A percentile compares a stretch with the other conserved stretches of the same genome.
These are phyloP conservation scores for Candida jianshihensis DNA, from an alignment of 805 yeast species.

Conservation along the genomic window DNA sequence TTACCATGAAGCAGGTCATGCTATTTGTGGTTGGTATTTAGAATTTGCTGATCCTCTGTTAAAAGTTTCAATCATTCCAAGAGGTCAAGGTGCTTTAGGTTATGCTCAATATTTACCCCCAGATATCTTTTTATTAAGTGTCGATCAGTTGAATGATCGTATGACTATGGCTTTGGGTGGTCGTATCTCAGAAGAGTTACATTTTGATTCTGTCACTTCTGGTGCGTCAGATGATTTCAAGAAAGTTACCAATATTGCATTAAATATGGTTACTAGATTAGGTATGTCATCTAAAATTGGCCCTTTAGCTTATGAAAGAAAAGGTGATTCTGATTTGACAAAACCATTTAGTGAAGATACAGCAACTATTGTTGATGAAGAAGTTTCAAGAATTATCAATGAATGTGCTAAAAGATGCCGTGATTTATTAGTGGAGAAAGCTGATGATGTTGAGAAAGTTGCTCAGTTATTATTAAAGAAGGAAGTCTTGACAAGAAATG, in stretches of 20 bases:
- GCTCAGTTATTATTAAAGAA: constrained; percentile 82
- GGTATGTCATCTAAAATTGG: constrained; percentile 92
- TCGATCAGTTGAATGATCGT: constrained; percentile 74
- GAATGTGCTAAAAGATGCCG: constrained; percentile 72
- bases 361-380: constrained; percentile 71
- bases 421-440: constrained; percentile 57
- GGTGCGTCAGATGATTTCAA: constrained; percentile 97
- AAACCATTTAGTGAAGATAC: constrained; percentile 91
- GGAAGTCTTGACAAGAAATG: constrained; percentile 90
- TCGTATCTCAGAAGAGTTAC: constrained; percentile 90
- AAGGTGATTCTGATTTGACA: constrained; percentile 56
- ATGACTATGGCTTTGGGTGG: constrained; percentile 98
- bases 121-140: constrained; percentile 74
- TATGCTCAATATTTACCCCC: constrained; percentile 97
- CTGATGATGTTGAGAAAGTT: constrained; percentile 72
- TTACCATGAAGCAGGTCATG: constrained; percentile 98
- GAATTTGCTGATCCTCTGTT: constrained; percentile 87
- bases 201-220: constrained; percentile 85
- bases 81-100: constrained; percentile 96
- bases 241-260: constrained; percentile 91
- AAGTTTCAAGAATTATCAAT: constrained; percentile 69
- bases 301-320: constrained; percentile 62
- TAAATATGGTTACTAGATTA: constrained; percentile 81
- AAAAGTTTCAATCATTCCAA: constrained; percentile 93
- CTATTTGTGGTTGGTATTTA: constrained; percentile 95